These are phyloP conservation scores for Aschersonia sp. DNA, from an alignment of 2,329 filamentous ascomycete species.

Conservation along the genomic window DNA sequence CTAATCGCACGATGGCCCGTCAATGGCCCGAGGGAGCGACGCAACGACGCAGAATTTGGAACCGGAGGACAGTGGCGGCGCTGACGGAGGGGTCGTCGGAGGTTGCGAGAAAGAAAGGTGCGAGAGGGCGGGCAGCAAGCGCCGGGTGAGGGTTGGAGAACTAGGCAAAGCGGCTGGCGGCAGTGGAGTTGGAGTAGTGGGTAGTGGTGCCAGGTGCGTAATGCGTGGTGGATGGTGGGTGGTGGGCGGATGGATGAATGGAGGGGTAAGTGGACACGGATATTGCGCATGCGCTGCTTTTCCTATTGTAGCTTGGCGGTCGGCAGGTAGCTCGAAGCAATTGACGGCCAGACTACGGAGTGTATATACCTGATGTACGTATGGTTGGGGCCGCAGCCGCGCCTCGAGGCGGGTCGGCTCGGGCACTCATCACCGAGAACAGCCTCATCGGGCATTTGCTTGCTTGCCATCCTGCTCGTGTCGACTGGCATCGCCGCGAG, in stretches of 20 bases:
- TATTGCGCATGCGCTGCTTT: too few relatives aligned
- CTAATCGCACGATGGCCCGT: slow-evolving; percentile 1
- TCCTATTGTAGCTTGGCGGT: too few relatives aligned
- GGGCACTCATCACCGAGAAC: neutral
- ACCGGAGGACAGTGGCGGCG: too few relatives aligned
- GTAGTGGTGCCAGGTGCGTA: too few relatives aligned
- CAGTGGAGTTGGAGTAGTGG: neutral
- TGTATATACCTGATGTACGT: neutral
- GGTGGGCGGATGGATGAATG: too few relatives aligned
- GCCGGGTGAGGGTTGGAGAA: neutral
- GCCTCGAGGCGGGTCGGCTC: neutral
- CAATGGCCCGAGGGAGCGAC: too few relatives aligned
- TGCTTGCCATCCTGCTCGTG: neutral
- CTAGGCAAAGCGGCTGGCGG: neutral
- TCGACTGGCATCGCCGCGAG: too few relatives aligned
- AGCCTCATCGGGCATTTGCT: neutral
- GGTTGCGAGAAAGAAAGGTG: neutral
- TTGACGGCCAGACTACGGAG: neutral
- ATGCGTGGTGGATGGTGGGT: too few relatives aligned
- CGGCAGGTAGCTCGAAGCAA: neutral
- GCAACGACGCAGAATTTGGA: too few relatives aligned
- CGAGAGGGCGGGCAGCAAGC: neutral
- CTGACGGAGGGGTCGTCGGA: too few relatives aligned
- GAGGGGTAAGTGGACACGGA: too few relatives aligned
- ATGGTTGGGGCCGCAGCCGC: neutral